Percentiles rank a stretch among this genome's conserved stretches.
These are phyloP conservation scores for Globisporangium abappressorium DNA, from an alignment of 352 stramenopile genomes.

Conservation along the genomic window DNA sequence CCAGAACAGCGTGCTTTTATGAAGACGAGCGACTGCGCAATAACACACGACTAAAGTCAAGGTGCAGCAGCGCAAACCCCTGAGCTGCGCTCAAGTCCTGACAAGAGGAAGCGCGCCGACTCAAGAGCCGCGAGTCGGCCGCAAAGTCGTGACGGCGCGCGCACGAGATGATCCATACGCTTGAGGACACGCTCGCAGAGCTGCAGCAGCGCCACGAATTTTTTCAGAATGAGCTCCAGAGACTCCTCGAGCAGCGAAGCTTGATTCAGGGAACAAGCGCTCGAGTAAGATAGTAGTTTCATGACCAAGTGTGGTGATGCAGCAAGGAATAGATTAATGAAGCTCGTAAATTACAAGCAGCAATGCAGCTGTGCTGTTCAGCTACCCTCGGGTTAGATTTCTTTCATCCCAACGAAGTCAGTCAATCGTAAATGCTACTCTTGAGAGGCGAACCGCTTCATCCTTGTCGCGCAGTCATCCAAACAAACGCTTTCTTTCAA, in stretches of 20 bases:
- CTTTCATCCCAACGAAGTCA: neutral
- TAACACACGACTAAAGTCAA: neutral
- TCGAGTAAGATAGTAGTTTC: neutral
- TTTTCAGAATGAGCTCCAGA: slow-evolving; percentile 7
- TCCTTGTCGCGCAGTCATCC: neutral
- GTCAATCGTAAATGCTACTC: neutral
- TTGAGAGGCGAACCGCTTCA: neutral
- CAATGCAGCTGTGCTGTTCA: neutral
- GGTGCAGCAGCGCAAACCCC: neutral
- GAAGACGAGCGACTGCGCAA: neutral
- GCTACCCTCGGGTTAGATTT: neutral
- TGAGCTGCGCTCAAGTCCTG: neutral
- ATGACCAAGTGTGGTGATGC: neutral
- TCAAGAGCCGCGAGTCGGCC: slow-evolving; percentile 21
- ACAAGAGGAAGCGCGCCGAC: slow-evolving; percentile 14
- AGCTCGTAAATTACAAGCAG: neutral
- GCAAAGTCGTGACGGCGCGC: slow-evolving; percentile 20
- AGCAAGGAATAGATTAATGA: neutral
- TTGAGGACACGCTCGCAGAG: slow-evolving; percentile 15
- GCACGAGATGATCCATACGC: slow-evolving; percentile 18
- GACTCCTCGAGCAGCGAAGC: neutral
- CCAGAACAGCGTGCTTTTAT: neutral
- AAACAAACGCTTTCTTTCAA: neutral
- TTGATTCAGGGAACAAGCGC: neutral
- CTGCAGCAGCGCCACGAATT: slow-evolving; percentile 7